These are phyloP conservation scores for Nannizzia gypsea DNA, from an alignment of 2,329 filamentous ascomycete genomes.

Conservation along the genomic window DNA sequence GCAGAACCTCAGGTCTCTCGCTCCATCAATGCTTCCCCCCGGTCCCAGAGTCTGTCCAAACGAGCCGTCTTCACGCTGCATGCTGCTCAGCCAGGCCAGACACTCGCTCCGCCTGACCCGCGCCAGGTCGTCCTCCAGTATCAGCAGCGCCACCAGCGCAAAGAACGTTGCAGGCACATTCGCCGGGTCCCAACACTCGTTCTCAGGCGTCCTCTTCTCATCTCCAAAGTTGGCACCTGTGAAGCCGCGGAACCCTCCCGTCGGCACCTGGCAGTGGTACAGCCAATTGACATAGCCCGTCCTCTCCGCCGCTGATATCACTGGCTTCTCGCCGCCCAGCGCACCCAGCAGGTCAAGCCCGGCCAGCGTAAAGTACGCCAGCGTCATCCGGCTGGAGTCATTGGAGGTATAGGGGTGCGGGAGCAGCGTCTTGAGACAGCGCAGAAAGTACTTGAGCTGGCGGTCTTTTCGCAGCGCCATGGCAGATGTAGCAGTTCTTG, in stretches of 20 bases:
- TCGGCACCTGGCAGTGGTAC: constrained; percentile 65
- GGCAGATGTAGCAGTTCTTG: background rate
- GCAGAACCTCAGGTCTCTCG: constrained; percentile 75
- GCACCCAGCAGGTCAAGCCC: constrained; percentile 69
- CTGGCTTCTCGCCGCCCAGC: constrained; percentile 35
- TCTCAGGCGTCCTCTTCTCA: constrained; percentile 38
- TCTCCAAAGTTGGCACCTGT: constrained; percentile 52
- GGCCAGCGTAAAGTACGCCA: constrained; percentile 80
- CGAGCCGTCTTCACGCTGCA: constrained; percentile 77
- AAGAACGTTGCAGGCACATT: constrained; percentile 86
- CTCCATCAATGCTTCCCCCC: constrained; percentile 54
- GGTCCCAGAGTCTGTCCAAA: constrained; percentile 72
- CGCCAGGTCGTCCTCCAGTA: constrained; percentile 51
- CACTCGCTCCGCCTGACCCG: constrained; percentile 57
- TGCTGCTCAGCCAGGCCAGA: constrained; percentile 57
- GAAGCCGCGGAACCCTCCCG: constrained; percentile 78
- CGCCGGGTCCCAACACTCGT: constrained; percentile 56
- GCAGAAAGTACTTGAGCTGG: constrained; percentile 86
- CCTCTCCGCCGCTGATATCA: constrained; percentile 44
- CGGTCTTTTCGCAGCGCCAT: constrained; percentile 35
- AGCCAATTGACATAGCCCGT: constrained; percentile 50
- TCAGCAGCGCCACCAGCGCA: constrained; percentile 61
- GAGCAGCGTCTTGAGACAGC: constrained; percentile 70
- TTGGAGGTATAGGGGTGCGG: constrained; percentile 74
- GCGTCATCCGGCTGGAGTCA: constrained; percentile 80